Evolutionary conservation across 2,329 filamentous ascomycete genomes (phyloP).

Genomic region (Xylariaceae sp.): DNA sequence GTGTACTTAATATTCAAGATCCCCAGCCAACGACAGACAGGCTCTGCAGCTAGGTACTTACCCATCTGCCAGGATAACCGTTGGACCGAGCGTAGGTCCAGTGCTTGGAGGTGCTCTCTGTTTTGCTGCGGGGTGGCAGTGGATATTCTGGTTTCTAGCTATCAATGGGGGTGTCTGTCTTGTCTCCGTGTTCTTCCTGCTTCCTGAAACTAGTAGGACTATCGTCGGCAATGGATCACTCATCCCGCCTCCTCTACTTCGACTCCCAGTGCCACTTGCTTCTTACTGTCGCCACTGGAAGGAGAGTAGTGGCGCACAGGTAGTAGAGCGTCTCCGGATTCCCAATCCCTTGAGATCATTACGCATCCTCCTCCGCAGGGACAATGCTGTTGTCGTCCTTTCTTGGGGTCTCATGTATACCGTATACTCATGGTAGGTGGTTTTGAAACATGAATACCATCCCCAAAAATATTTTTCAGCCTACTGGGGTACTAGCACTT

Average conservation of each 20-base stretch:
- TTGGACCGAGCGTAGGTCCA: not conserved
- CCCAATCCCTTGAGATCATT: not conserved
- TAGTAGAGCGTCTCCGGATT: constrained; percentile 11
- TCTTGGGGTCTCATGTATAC: constrained; percentile 17
- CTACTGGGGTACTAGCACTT: too few species aligned
- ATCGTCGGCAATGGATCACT: not conserved
- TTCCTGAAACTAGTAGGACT: constrained; percentile 30
- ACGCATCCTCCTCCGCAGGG: constrained; percentile 7
- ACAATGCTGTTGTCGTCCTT: constrained; percentile 19
- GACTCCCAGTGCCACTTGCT: not conserved
- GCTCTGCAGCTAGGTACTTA: too few species aligned
- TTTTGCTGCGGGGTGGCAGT: constrained; percentile 34
- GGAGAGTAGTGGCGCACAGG: not conserved
- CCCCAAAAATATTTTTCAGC: too few species aligned
- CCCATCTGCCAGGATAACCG: not conserved
- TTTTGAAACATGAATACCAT: too few species aligned
- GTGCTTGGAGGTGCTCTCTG: constrained; percentile 26
- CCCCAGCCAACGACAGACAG: not conserved
- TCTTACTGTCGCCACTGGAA: not conserved
- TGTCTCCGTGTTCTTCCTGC: constrained; percentile 14
- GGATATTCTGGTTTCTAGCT: constrained; percentile 38
- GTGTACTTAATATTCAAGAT: not conserved
- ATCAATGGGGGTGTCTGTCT: constrained; percentile 28
- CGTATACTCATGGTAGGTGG: constrained; percentile 17
- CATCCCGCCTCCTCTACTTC: not conserved